Conservation (phyloP, 306 rosid genomes). For the Inga leiocalycina region DNA sequence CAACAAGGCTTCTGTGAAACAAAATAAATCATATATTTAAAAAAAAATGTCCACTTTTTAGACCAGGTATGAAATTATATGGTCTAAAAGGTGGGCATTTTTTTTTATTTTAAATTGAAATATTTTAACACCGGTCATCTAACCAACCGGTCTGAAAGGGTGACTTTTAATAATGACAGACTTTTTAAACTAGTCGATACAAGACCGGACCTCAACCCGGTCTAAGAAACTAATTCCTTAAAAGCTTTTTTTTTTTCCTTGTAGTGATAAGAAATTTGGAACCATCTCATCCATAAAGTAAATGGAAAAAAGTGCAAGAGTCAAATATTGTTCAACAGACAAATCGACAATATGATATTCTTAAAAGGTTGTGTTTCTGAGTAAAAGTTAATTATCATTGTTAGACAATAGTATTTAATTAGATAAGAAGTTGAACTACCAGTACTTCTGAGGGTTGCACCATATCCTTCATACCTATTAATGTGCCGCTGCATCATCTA, state of each 20-base stretch:
- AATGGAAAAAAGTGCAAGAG: background rate
- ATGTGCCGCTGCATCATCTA: constrained; percentile 22
- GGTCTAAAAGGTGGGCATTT: no score
- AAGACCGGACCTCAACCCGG: rapidly evolving
- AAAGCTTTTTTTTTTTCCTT: no score
- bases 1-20: no score
- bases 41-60: no score
- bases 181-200: no score
- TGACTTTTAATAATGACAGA: no score
- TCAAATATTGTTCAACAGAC: constrained; percentile 19
- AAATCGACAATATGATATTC: background rate
- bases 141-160: no score
- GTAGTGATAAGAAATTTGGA: background rate
- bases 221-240: no score
- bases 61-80: no score
- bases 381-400: background rate
- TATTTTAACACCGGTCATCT: no score
- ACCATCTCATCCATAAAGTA: background rate
- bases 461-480: background rate
- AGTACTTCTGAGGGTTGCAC: background rate
- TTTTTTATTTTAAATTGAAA: no score
- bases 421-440: background rate
- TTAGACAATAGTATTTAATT: background rate
- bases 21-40: no score
- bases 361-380: background rate